Base-by-base conservation (phyloP, 441 rosid species). In the Capsella rubella region DNA sequence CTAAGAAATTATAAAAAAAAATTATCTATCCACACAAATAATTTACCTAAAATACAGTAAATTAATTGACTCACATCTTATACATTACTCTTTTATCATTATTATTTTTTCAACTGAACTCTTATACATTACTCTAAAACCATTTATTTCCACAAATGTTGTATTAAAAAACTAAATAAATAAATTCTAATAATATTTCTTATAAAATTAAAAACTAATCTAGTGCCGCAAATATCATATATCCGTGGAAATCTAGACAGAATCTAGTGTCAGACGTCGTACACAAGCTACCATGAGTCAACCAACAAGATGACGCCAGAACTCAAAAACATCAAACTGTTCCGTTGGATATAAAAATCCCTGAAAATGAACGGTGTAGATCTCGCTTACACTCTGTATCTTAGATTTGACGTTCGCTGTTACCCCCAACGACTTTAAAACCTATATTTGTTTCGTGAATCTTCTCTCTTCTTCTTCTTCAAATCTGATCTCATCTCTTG, bases 391-490 rank as follows among this genome's bases (percentile, higher is more conserved):
- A 43, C 40, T 13, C 40, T 32, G n/a, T 56, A 31, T 18, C 10
- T 10, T 32, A 47, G 11, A 9, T 43, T 11, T 37, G 29, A 61
- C 46, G 31, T 9, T 71, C 47, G 58, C 18, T 60, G 28, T 39
- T 39, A 47, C 31, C 12, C 68, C 12, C 68, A 12, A 28, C 28
- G 4, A 50, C 69, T 32, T 34, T 6, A 10, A 39, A 18, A 65
- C 31, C 43, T 46, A 35, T 40, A 39, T 39, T 12, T 58, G 47
- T 68, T 61, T 53, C 73, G n/a, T 50, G 32, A 67, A 34, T 58
- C 62, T 46, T 68, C 73, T 51, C 73, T 40, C 47, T 28, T 61
- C 43, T 39, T 51, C 60, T 42, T 13, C 71, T 64, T 64, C 8
- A 46, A 57, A 74, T 37, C 50, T 60, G 4, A 71, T 39, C 53